Evolutionary conservation across 148 eudicot species (phyloP).

Genomic region (Arctostaphylos glauca): DNA sequence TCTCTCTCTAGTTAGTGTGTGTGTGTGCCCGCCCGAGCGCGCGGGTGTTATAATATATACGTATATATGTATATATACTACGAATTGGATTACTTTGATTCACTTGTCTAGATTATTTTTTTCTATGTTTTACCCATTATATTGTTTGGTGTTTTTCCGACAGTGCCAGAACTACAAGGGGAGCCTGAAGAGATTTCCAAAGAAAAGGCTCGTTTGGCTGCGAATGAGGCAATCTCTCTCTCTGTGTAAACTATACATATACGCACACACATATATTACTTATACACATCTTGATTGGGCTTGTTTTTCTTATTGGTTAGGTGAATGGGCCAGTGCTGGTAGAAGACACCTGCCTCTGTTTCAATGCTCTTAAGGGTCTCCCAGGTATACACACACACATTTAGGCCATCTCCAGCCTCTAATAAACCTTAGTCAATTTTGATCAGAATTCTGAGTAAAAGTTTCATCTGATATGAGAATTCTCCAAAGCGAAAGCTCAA

Average conservation of each 20-base stretch:
- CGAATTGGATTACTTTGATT: neutral
- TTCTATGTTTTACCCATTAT: neutral
- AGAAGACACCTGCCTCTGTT: constrained; percentile 95
- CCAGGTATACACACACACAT: constrained; percentile 50
- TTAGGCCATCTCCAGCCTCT: neutral
- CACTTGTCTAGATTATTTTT: neutral
- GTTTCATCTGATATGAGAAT: neutral
- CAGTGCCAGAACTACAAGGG: constrained; percentile 94
- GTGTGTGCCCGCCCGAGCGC: neutral
- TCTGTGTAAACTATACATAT: neutral
- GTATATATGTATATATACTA: neutral
- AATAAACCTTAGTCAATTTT: neutral
- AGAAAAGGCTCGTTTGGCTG: constrained; percentile 91
- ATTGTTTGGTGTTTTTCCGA: constrained; percentile 10
- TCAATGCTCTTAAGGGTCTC: constrained; percentile 83
- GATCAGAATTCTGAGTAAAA: neutral
- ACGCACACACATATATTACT: too few species aligned
- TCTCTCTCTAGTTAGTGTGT: neutral
- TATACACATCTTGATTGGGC: neutral
- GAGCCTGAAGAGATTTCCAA: constrained; percentile 95
- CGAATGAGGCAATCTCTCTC: constrained; percentile 45
- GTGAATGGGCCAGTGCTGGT: constrained; percentile 93
- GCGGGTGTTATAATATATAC: too few species aligned
- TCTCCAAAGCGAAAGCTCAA: neutral
- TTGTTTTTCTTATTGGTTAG: constrained; percentile 30